Conservation (phyloP, 371 early-diverging fungal species). For the Quaeritorhiza haematococci region DNA sequence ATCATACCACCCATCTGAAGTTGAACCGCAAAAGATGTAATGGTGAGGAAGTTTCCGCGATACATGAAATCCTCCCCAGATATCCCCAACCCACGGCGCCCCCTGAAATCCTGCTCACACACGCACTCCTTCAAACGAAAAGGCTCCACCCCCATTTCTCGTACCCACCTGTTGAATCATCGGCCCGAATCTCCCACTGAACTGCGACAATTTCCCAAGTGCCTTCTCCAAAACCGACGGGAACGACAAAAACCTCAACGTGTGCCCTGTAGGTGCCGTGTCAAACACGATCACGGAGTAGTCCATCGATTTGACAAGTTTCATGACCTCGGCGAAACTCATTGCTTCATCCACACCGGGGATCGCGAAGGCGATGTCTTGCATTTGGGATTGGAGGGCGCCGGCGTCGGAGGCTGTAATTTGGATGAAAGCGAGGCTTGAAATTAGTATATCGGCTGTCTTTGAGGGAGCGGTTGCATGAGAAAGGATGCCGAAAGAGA, state of each 20-base stretch:
- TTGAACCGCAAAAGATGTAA: no score
- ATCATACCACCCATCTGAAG: conserved; percentile 92
- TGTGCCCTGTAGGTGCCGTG: conserved; percentile 99
- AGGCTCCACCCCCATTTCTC: background rate
- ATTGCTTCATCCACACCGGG: conserved; percentile 99
- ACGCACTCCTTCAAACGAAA: background rate
- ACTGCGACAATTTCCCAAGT: conserved; percentile 85
- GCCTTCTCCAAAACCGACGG: conserved; percentile 95
- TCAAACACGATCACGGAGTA: conserved; percentile 97
- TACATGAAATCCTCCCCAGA: no score
- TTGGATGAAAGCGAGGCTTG: background rate
- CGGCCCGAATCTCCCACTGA: conserved; percentile 89
- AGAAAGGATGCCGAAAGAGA: background rate
- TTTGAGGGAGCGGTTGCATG: no score
- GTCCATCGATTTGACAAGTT: conserved; percentile 96
- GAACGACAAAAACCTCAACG: conserved; percentile 96
- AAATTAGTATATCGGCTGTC: no score
- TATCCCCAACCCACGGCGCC: no score
- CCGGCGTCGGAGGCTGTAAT: conserved; percentile 32
- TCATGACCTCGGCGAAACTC: conserved; percentile 99
- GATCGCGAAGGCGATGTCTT: conserved; percentile 94
- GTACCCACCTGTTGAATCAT: conserved; percentile 80
- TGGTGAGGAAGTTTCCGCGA: no score
- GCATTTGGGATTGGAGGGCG: conserved; percentile 53
- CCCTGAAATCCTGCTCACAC: background rate